These are phyloP conservation scores for Aspergillus sp. DNA, from an alignment of 2,329 filamentous ascomycete genomes.

Conservation along the genomic window DNA sequence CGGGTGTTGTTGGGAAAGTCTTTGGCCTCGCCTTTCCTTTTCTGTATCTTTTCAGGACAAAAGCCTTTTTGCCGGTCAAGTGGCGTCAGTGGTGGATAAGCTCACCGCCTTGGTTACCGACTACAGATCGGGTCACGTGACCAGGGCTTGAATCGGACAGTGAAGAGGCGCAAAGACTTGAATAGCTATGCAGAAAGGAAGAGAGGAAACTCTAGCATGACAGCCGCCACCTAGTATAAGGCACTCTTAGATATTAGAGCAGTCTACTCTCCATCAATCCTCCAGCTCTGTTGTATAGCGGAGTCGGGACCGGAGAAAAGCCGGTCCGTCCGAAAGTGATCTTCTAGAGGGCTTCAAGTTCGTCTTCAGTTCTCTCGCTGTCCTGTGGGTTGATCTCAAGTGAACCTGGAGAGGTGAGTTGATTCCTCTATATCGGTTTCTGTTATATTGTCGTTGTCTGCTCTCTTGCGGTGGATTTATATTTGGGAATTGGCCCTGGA, in stretches of 20 bases:
- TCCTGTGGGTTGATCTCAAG: slow-evolving; percentile 7
- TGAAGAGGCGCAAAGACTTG: no score
- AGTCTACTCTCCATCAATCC: no score
- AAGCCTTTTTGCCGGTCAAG: slow-evolving; percentile 2
- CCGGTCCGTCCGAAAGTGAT: slow-evolving; percentile 8
- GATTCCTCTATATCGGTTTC: background rate
- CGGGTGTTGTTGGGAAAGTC: no score
- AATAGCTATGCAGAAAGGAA: no score
- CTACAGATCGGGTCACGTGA: no score
- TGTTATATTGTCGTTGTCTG: background rate
- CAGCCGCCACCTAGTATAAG: no score
- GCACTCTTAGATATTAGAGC: no score
- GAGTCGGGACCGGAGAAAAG: slow-evolving; percentile 15
- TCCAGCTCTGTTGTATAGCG: background rate
- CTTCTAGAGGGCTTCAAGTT: slow-evolving; percentile 1
- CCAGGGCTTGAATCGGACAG: no score
- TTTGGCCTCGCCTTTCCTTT: no score
- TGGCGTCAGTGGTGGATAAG: background rate
- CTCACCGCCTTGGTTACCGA: slow-evolving; percentile 6
- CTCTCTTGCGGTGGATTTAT: background rate
- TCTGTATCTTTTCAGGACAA: background rate
- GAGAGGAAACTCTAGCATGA: no score
- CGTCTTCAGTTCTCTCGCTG: background rate
- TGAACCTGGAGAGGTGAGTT: slow-evolving; percentile 12
- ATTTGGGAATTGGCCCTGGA: background rate